Evolutionary conservation across 2,329 filamentous ascomycete species (phyloP).

Genomic region (Zelopaecilomyces penicillatus): DNA sequence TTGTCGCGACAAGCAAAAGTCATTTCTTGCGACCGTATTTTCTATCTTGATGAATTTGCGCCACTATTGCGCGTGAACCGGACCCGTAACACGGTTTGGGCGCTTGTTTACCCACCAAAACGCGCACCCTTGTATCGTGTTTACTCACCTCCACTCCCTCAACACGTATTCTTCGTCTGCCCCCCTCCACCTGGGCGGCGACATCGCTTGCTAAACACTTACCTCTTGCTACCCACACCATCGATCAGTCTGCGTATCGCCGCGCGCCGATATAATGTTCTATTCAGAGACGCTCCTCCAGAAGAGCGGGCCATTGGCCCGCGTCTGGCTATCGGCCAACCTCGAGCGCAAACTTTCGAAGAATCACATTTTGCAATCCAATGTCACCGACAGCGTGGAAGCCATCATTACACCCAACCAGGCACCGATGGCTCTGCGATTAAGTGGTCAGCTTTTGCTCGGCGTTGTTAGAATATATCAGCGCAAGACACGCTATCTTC

Average conservation of each 20-base stretch:
- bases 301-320: slow-evolving; percentile 93
- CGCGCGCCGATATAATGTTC: slow-evolving; percentile 61
- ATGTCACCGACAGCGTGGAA: slow-evolving; percentile 88
- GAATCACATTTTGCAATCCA: slow-evolving; percentile 87
- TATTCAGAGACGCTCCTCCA: slow-evolving; percentile 93
- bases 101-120: slow-evolving; percentile 24
- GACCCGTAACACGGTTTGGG: slow-evolving; percentile 16
- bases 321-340: slow-evolving; percentile 97
- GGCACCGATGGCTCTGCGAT: slow-evolving; percentile 86
- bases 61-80: slow-evolving; percentile 22
- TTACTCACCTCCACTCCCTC: slow-evolving; percentile 20
- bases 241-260: slow-evolving; percentile 22
- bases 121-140: slow-evolving; percentile 24
- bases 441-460: slow-evolving; percentile 88
- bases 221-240: slow-evolving; percentile 4
- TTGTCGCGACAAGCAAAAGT: slow-evolving; percentile 17
- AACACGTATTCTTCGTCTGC: slow-evolving; percentile 4
- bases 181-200: slow-evolving; percentile 4
- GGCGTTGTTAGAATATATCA: slow-evolving; percentile 98
- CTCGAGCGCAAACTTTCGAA: slow-evolving; percentile 98
- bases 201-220: slow-evolving; percentile 3
- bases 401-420: slow-evolving; percentile 90
- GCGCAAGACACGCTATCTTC: slow-evolving; percentile 87
- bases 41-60: slow-evolving; percentile 22
- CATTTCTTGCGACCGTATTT: slow-evolving; percentile 15